phyloP scores from a whole-genome alignment of 345 rosid species.

The Salix purpurea region DNA sequence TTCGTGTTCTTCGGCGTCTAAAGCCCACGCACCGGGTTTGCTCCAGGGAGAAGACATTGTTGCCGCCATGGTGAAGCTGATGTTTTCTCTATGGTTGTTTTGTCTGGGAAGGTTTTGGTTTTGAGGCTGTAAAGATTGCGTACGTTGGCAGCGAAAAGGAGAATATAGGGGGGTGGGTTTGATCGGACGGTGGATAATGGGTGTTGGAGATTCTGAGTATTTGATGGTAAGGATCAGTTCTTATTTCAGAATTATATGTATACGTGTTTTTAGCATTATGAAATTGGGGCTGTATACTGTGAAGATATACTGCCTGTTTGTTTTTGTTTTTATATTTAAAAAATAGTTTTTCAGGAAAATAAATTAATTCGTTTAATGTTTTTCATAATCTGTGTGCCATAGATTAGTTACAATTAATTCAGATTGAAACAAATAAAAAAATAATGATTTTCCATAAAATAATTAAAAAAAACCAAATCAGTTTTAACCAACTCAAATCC shows the following conservation, averaged over 20 bases:
- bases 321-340: too few species aligned
- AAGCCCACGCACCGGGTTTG: conserved; percentile 96
- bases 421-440: too few species aligned
- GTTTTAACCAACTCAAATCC: too few species aligned
- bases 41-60: conserved; percentile 82
- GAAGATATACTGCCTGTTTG: too few species aligned
- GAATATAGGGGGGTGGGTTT: conserved; percentile 13
- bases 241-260: background rate
- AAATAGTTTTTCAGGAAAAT: too few species aligned
- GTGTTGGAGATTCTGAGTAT: background rate
- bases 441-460: too few species aligned
- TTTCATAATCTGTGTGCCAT: too few species aligned
- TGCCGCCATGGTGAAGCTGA: conserved; percentile 56
- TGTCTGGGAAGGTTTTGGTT: conserved; percentile 10
- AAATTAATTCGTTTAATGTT: too few species aligned
- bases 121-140: conserved; percentile 24
- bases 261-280: too few species aligned
- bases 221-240: background rate
- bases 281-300: too few species aligned
- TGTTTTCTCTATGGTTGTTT: background rate
- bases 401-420: too few species aligned
- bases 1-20: conserved; percentile 80
- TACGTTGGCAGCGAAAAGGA: conserved; percentile 23
- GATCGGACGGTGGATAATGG: conserved; percentile 42
- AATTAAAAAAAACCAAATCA: too few species aligned